Evolutionary conservation across 345 rosid species (phyloP).

Genomic region (Boechera stricta): DNA sequence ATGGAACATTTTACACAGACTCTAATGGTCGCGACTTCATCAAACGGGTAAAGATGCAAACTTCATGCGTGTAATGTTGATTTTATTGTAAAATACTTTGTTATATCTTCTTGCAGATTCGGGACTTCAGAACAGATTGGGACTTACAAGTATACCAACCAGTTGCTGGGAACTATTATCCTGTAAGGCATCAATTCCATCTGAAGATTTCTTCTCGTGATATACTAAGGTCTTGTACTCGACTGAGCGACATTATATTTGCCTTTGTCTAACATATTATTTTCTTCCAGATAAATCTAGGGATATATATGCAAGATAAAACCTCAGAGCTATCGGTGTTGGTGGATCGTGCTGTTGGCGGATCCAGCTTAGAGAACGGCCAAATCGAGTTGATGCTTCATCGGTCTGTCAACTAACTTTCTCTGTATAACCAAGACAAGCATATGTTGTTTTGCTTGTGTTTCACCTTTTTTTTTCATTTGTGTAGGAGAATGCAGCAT

Average conservation of each 20-base stretch:
- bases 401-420: conserved; percentile 55
- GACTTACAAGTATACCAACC: conserved; percentile 85
- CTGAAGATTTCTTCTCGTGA: conserved; percentile 18
- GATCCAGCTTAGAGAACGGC: conserved; percentile 83
- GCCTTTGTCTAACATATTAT: conserved; percentile 24
- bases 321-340: conserved; percentile 75
- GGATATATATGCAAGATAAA: conserved; percentile 76
- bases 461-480: conserved; percentile 8
- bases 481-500: conserved; percentile 74
- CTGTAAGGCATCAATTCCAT: conserved; percentile 58
- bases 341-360: conserved; percentile 93
- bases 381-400: conserved; percentile 95
- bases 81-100: neutral
- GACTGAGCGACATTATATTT: conserved; percentile 14
- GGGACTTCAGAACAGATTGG: conserved; percentile 87
- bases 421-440: conserved; percentile 2
- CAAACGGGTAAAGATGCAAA: conserved; percentile 65
- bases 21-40: conserved; percentile 96
- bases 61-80: conserved; percentile 12
- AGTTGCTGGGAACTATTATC: conserved; percentile 92
- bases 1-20: conserved; percentile 83
- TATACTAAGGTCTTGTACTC: neutral
- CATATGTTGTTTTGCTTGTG: conserved; percentile 18
- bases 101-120: conserved; percentile 55
- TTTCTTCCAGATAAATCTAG: conserved; percentile 72